Evolutionary conservation across 2,329 filamentous ascomycete species (phyloP), one percentile per base, ranked within the genome.

Genomic region (Diplocarpon rosae): DNA sequence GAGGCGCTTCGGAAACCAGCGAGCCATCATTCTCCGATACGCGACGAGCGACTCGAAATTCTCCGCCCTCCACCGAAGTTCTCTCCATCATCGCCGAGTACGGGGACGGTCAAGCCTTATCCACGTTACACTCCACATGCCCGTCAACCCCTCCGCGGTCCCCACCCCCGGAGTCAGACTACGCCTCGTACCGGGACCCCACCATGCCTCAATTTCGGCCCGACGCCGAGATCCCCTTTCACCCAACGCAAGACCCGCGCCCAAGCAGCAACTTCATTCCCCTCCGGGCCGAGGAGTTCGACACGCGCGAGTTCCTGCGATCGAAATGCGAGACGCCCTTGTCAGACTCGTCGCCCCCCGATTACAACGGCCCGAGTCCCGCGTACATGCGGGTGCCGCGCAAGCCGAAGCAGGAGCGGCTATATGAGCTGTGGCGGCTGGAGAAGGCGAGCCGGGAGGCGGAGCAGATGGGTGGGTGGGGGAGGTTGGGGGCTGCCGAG

Each of bases 401-500:
- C 38, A 44, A 16, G 29, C 45, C 47, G 2, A 33, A 32, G 2
- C 39, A 48, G 29, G 47, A 52, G 12, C 38, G 17, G 7, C 37
- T 58, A 7, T 57, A 51, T 40, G 37, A 48, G 28, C 52, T 57
- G 16, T 57, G 53, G 55, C 43, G 49, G 17, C 38, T 38, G 17
- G 58, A 61, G 11, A 42, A 37, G 17, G 50, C 48, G 3, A 51
- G 45, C 5, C 45, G 50, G 74, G 81, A 88, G 59, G 81, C 85
- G 1, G 71, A 70, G 45, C 68, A 72, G 46, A 73, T 86, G 20
- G 86, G 84, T n/a, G 89, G 88, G 1, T 84, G 80, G 65, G 90
- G 87, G 1, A 77, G 80, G 58, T 68, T 96, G 38, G 84, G 66
- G 58, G 89, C 81, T 52, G 71, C 75, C 1, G 92, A 96, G 63